These are phyloP conservation scores for Silene vulgaris DNA, from an alignment of 179 eudicot genomes.

Conservation along the genomic window DNA sequence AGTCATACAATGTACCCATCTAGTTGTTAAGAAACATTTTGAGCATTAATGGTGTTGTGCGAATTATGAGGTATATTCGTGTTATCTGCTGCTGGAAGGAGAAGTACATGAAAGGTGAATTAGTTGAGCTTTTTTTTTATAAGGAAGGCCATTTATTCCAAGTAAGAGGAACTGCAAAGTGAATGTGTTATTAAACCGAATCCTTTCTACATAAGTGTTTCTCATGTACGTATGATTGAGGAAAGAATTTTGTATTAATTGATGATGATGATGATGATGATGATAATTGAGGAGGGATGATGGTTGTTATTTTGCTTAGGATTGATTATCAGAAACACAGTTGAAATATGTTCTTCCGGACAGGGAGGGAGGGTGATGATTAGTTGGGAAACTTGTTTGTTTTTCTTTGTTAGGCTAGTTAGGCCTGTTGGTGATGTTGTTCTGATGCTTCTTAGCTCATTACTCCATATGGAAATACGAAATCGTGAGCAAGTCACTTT, in stretches of 20 bases:
- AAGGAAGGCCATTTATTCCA: not conserved
- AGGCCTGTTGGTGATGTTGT: not conserved
- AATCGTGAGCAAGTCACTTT: not conserved
- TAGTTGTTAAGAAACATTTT: not conserved
- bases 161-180: not conserved
- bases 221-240: not conserved
- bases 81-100: not conserved
- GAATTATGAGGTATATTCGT: not conserved
- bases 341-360: not conserved
- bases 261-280: not conserved
- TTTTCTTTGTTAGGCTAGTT: not conserved
- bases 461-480: not conserved
- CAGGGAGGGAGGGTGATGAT: not conserved
- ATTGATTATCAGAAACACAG: not conserved
- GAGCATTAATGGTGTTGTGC: not conserved
- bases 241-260: not conserved
- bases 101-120: not conserved
- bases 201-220: not conserved
- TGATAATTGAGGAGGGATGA: not conserved
- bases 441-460: not conserved
- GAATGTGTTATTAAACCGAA: not conserved
- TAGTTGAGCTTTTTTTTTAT: not conserved
- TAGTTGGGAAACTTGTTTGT: not conserved
- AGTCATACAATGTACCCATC: not conserved
- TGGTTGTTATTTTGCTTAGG: not conserved